Base-by-base conservation (phyloP, 2,329 filamentous ascomycete genomes). In the Dryadomyces quercivorus region DNA sequence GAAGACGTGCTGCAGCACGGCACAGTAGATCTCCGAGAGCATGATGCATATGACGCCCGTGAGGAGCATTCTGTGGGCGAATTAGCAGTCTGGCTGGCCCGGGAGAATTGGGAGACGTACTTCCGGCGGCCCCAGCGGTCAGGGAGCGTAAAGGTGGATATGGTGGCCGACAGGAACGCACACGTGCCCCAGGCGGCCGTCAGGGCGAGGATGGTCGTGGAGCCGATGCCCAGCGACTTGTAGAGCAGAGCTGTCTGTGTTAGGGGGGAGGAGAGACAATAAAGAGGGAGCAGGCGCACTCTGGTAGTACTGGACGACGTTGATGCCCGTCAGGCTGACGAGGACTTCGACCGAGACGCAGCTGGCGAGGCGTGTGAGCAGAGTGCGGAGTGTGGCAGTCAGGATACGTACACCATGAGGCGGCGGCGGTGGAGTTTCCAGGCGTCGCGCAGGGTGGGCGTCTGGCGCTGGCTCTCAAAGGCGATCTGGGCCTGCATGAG, bases 1-100 rank as follows among this genome's bases (percentile, higher is more conserved):
- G 61, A 81, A 82, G 48, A 72, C 63, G 31, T 69, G 68, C 63
- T 81, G 78, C 76, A 82, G 80, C 45, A 81, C 72, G 2, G 78
- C 75, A 0, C 77, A 70, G 59, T 81, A 82, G 53, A 81, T 79
- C 60, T 80, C 76, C 50, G 78, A 72, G n/a, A 79, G 13, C 13
- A 81, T 68, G 46, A 81, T 70, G 1, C 75, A 74, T 5, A 64
- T 59, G 3, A 81, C 62, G 7, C 78, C 78, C 2, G 75, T 60
- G 6, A 81, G 62, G 12, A 82, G 70, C 78, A 81, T 81, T 48
- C 72, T 76, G n/a, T 12, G 3, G 42, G 42, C 16, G 12, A 42
- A n/a, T 13, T n/a, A 42, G 16, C 42, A 20, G n/a, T n/a, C n/a
- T n/a, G n/a, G n/a, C n/a, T n/a, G n/a, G n/a, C n/a, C n/a, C n/a